phyloP scores from a whole-genome alignment of 129 eudicot genomes.

The Flaveria brownii region DNA sequence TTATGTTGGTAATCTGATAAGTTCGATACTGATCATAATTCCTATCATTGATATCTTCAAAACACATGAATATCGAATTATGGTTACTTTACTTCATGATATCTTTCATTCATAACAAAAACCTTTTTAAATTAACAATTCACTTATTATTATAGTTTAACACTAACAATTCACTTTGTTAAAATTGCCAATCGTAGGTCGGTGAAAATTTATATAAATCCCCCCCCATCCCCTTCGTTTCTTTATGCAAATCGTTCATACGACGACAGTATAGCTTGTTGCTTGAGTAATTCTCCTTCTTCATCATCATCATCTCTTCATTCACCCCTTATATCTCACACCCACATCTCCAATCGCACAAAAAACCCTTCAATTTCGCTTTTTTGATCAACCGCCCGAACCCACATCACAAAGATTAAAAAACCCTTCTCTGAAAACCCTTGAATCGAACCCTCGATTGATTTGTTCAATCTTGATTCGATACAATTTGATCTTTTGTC shows the following conservation, averaged over 20 bases:
- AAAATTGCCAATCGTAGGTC: not conserved
- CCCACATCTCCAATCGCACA: not conserved
- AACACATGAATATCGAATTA: no score
- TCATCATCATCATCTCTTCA: not conserved
- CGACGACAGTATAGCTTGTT: not conserved
- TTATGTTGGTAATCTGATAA: no score
- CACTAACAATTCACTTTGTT: not conserved
- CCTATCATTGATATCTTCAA: no score
- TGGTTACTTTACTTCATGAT: no score
- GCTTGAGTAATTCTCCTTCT: not conserved
- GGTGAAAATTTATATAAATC: not conserved
- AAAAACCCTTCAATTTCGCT: not conserved
- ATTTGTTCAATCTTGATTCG: slow-evolving; percentile 13
- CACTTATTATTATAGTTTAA: no score
- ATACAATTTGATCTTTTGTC: slow-evolving; percentile 25
- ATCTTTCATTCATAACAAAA: not conserved
- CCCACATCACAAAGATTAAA: not conserved
- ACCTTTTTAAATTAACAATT: not conserved
- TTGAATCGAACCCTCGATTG: slow-evolving; percentile 11
- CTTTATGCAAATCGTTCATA: not conserved
- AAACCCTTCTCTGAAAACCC: slow-evolving; percentile 27
- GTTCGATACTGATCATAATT: no score
- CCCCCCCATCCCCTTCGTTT: not conserved
- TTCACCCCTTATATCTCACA: not conserved
- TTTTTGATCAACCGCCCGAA: not conserved